These are phyloP conservation scores for Spongospora subterranea DNA, from an alignment of 208 protist species.

Conservation along the genomic window DNA sequence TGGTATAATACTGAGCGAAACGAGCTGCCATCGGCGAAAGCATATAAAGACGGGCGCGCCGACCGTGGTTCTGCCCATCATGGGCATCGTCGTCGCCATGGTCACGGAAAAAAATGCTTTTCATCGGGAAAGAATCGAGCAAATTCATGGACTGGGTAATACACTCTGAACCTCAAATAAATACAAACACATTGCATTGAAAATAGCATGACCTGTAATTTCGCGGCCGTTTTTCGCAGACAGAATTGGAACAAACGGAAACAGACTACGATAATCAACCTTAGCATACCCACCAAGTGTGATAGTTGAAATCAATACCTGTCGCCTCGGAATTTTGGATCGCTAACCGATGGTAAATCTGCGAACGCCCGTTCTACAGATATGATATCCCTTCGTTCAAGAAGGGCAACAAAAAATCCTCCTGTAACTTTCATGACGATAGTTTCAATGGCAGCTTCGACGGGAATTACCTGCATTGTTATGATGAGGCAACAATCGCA, in stretches of 20 bases:
- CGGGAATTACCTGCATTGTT: neutral
- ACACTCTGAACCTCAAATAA: neutral
- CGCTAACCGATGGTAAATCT: no score
- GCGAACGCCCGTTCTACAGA: no score
- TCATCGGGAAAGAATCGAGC: neutral
- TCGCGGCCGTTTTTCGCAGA: neutral
- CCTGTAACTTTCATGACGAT: neutral
- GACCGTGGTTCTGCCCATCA: neutral
- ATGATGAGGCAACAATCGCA: slow-evolving; percentile 56
- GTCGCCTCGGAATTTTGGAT: neutral
- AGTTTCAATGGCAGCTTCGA: neutral
- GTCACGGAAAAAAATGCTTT: neutral
- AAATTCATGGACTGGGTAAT: neutral
- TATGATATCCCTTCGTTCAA: slow-evolving; percentile 4
- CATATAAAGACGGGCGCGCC: neutral
- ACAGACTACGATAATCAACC: neutral
- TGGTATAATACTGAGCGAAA: neutral
- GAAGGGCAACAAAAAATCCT: slow-evolving; percentile 63
- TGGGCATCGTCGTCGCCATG: neutral
- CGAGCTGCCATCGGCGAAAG: neutral
- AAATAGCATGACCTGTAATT: slow-evolving; percentile 3
- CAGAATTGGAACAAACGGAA: neutral
- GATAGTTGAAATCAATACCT: neutral
- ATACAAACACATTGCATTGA: no score
- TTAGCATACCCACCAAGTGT: neutral